Base-by-base conservation (phyloP, 1,284 basidiomycete genomes). In the Schizopora paradoxa region DNA sequence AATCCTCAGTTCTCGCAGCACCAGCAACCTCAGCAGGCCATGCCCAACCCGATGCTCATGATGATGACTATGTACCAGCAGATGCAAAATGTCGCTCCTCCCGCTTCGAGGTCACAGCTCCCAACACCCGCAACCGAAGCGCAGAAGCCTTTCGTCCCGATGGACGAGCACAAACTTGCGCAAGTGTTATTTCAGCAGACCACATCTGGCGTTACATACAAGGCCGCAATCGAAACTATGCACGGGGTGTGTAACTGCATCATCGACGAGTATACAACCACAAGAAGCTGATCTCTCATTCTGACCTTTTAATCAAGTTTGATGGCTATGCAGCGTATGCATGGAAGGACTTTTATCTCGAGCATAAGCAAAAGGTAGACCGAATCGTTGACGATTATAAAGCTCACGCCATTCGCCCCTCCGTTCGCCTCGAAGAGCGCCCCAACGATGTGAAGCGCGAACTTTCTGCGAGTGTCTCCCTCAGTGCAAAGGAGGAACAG, bases 281-380 rank as follows among this genome's bases (percentile, higher is more conserved):
- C n/a, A n/a, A n/a, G n/a, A n/a, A n/a, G n/a, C n/a, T 33, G 22
- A 43, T 43, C 37, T 29, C 2, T 31, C 11, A 27, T 22, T 25
- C 35, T 72, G 70, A 67, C 56, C 57, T 46, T 14, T 10, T 19
- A 7, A 36, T 21, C 36, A 72, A n/a, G 70, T 61, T 69, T 34
- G 70, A 73, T 36, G 67, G 68, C n/a, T 69, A 74, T 37, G 58
- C 65, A 13, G 63, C 68, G 14, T 65, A 63, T 48, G 52, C 79
- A 19, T 85, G 82, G 82, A 85, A 82, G 55, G 82, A 85, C 54
- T 82, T 84, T 55, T 85, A 79, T 52, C 68, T 86, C 13, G 82
- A 85, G 47, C 69, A 86, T 55, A 76, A 74, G 43, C 65, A 70
- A 47, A 72, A 74, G 23, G 64, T 85, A 27, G 75, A 82, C 52